Evolutionary conservation across 441 rosid genomes (phyloP), one percentile per base, ranked within the genome.

Genomic region (Aquilaria agallochum): DNA sequence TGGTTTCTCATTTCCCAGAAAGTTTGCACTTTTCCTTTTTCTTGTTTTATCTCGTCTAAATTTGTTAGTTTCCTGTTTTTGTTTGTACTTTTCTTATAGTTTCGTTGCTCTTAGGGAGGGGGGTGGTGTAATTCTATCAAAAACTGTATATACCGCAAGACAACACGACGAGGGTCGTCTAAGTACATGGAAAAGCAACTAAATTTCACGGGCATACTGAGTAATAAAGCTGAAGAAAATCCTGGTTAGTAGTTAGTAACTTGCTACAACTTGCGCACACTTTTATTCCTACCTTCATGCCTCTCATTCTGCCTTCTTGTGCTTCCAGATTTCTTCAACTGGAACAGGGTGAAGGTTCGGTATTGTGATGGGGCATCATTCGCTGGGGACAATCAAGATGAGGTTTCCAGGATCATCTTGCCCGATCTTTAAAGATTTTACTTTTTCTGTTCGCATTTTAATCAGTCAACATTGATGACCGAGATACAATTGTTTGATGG

Each of bases 321-420:
- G 12, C 34, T 58, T 70, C 66, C 72, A 94, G 98, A 88, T 70
- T 94, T 94, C 77, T 88, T 62, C 70, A 85, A 81, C 79, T 94
- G 97, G 98, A 94, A 94, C 63, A 88, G 84, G 78, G 89, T 90
- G 42, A 87, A 84, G 76, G 50, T 94, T 59, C 91, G 97, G 42
- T 94, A 94, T 69, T 89, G 98, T 63, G 97, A 94, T 68, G 98
- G 98, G 60, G 98, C 96, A 5, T 94, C 98, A 44, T 83, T 94
- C 71, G 78, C 90, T 54, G 97, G 98, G 34, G 83, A 81, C 15
- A 81, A 85, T 59, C 81, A 75, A 48, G 75, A 82, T 69, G 80
- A 82, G 87, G 94, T 81, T 65, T 5, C 75, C 62, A 58, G 30
- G 54, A 64, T 11, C 49, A 50, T 34, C 30, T 49, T 46, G 27